Base-by-base conservation (phyloP, 331 rosid genomes). In the Malus hybrid region DNA sequence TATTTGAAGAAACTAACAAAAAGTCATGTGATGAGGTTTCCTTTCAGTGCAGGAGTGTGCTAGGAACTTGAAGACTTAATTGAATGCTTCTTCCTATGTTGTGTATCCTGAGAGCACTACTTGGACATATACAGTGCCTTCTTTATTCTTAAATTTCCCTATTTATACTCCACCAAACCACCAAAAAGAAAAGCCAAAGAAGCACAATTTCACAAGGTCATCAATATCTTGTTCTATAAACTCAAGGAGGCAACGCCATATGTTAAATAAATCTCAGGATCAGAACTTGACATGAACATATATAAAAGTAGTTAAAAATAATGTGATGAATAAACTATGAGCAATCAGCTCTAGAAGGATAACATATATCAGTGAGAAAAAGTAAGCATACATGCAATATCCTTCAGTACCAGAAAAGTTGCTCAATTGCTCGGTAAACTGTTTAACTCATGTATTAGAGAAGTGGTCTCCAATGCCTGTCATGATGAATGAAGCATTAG, bases 391-490 rank as follows among this genome's bases (percentile, higher is more conserved):
- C 99, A 92, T 13, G 88, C 99, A 94, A 76, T 84, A 84, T 86
- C 99, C 99, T 77, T 82, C 27, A 79, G 19, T 74, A 59, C 87
- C 96, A 42, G 99, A 84, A 74, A 73, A 87, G 71, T 63, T 83
- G 52, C 33, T 79, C 85, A 94, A 78, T 69, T 63, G 65, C 83
- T 87, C 31, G 0, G 95, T 88, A 81, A 87, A 73, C 8, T 60
- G 77, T 68, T 80, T 80, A 67, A 85, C 73, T 59, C 86, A 91
- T 77, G 6, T 63, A 71, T 73, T 68, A 44, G 96, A 79, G 80
- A 97, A 94, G 78, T 88, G 82, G 74, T 85, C 86, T 56, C 89
- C 86, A 77, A 94, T 90, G 56, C 99, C 99, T 94, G 77, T 46
- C 76, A 82, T 44, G 18, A 28, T 28, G 29, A 28, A 39, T 6